Evolutionary conservation across 805 yeast species (phyloP), one percentile per base, ranked within the genome.

Genomic region (Teunomyces pallodes): DNA sequence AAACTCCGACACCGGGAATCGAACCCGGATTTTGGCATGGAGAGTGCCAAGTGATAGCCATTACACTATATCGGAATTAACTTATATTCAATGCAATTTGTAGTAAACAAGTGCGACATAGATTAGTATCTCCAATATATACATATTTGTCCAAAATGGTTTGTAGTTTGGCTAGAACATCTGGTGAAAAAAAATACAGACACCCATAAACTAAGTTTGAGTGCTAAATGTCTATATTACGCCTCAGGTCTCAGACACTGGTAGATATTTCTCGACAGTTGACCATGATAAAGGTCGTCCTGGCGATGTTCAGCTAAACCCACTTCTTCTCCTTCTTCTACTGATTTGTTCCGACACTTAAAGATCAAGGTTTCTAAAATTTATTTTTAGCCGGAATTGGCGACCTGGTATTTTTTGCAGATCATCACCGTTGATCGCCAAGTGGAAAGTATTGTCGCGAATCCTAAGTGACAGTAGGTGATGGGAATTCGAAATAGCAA

Each of bases 31-130:
- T 53, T 42, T 51, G 48, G 55, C 60, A 55, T 52, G 57, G 62
- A 59, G 62, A 59, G 58, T 54, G 60, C 55, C 54, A 48, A 36
- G 62, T 59, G 62, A 55, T 59, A 57, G 62, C 62, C 62, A 56
- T 59, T 59, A 59, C 62, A 59, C 64, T 60, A 60, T 55, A 56
- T 58, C 64, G 62, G 64, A 60, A 5, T 5, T 32, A n/a, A 7
- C 8, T 26, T 26, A 16, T 13, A 20, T 4, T 4, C 1, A 2
- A 0, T 2, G 7, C 5, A 5, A 3, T 12, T 26, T 38, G 14
- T 24, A 24, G 9, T n/a, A 5, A 7, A 6, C 2, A 24, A 12
- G 9, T n/a, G 7, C 14, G 27, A 13, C 20, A n/a, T 12, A 35
- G 9, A 12, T 10, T 24, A 38, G 27, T 7, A 4, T 7, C 16